Percentiles rank a stretch among this genome's conserved stretches.
Conservation (phyloP, 257 asterid genomes). For the Voacanga thouarsii region DNA sequence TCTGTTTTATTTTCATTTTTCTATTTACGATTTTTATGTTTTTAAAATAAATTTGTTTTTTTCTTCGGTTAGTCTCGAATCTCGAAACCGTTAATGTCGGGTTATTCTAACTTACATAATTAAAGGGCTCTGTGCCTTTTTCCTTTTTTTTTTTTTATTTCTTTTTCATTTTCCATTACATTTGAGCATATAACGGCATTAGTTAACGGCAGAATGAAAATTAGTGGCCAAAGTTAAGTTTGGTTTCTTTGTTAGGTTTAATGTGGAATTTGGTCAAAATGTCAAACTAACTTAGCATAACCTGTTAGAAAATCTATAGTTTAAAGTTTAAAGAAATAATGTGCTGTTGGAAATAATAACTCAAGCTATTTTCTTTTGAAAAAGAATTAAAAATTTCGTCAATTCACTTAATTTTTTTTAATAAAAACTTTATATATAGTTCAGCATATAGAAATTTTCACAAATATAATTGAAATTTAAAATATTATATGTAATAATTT, state of each 20-base stretch:
- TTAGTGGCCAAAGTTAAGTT: no score
- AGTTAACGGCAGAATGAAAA: constrained; percentile 1
- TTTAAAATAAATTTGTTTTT: neutral
- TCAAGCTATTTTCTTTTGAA: no score
- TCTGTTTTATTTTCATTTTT: neutral
- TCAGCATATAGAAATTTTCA: no score
- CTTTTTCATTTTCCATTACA: neutral
- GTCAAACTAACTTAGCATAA: no score
- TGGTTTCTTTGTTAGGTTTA: neutral
- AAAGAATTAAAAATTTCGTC: no score
- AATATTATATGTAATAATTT: no score
- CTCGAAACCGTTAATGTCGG: constrained; percentile 22
- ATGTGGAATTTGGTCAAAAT: neutral
- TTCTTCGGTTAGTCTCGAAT: constrained; percentile 22
- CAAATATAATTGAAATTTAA: no score
- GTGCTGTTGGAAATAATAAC: no score
- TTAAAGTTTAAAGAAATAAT: neutral
- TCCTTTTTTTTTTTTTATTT: no score
- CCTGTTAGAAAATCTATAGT: neutral
- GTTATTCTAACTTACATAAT: neutral
- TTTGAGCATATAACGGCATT: neutral
- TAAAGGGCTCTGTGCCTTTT: neutral
- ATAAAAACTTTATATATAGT: no score
- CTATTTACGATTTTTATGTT: neutral
- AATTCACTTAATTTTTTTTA: no score